Base-by-base conservation (phyloP, 2,329 filamentous ascomycete genomes). In the Pseudogymnoascus sp. region DNA sequence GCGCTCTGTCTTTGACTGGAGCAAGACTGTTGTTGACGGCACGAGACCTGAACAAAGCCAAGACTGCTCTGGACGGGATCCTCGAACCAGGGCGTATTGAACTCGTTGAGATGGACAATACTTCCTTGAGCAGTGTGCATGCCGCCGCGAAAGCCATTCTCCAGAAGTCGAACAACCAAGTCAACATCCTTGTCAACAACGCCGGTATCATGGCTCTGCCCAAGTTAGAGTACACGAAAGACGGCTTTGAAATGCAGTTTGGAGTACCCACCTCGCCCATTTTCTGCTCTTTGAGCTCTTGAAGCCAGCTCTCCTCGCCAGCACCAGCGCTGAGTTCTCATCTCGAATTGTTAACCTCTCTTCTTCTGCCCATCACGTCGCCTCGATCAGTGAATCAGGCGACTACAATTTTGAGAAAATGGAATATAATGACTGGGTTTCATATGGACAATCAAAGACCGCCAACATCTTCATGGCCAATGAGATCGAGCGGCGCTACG, bases 221-320 rank as follows among this genome's bases (percentile, higher is more conserved):
- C n/a, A 58, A 62, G 37, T 69, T 74, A 13, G 62, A 73, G 15
- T 57, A 62, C 21, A 80, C 76, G 1, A 63, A 64, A 19, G 77
- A 80, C 61, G 76, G 77, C 23, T 76, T 75, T 65, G 79, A 83
- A 63, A 67, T 67, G 0, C 79, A 82, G 60, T 77, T 82, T 61
- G 79, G 74, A 55, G 76, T 73, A 82, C 82, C 66, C 76, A 82
- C 65, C 71, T 83, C 3, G 73, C 70, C 15, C 77, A 82, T 62
- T 82, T 82, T 68, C 73, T 82, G 0, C 73, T 82, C 12, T 79
- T 80, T 65, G 68, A 78, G 26, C 73, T 81, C 2, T 71, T 83
- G 13, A 76, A 76, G 23, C 67, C 72, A 0, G 66, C 72, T 0
- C 66, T 82, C 5, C 67, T 81, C 0, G 63, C 71, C 0, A 71